These are phyloP conservation scores for Scheffersomyces spartinae DNA, from an alignment of 805 yeast genomes.

Conservation along the genomic window DNA sequence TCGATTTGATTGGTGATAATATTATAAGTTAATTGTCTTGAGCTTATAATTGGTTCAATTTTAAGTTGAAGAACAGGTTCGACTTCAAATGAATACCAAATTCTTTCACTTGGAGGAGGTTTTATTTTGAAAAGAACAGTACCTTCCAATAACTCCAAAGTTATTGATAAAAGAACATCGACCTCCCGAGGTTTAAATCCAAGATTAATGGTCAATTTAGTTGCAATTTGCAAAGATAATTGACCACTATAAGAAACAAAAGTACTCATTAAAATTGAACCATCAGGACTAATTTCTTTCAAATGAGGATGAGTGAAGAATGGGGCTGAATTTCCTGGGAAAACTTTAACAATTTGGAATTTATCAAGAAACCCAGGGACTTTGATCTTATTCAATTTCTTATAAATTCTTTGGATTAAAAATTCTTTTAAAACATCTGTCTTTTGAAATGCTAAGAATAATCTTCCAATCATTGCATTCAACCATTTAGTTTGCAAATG, in stretches of 20 bases:
- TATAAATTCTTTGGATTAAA: slow-evolving; percentile 48
- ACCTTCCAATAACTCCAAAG: slow-evolving; percentile 61
- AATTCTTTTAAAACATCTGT: slow-evolving; percentile 55
- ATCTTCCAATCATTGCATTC: slow-evolving; percentile 75
- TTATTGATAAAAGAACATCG: slow-evolving; percentile 58
- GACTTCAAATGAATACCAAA: slow-evolving; percentile 81
- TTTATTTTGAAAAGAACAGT: slow-evolving; percentile 59
- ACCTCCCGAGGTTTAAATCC: slow-evolving; percentile 75
- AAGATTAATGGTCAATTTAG: slow-evolving; percentile 64
- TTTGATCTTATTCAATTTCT: slow-evolving; percentile 67
- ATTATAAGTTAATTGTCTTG: slow-evolving; percentile 67
- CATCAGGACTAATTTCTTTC: slow-evolving; percentile 66
- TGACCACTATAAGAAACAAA: slow-evolving; percentile 65
- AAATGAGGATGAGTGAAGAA: slow-evolving; percentile 62
- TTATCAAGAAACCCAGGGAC: slow-evolving; percentile 84
- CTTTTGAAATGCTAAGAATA: slow-evolving; percentile 65
- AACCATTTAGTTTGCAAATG: slow-evolving; percentile 83
- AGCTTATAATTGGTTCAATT: slow-evolving; percentile 86
- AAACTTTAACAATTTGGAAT: slow-evolving; percentile 58
- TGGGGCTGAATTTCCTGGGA: slow-evolving; percentile 77
- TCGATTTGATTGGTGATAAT: slow-evolving; percentile 74
- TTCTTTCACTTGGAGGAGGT: slow-evolving; percentile 81
- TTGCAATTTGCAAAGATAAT: slow-evolving; percentile 65
- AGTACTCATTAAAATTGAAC: slow-evolving; percentile 50
- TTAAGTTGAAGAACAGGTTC: slow-evolving; percentile 68